These are phyloP conservation scores for Ustilago esculenta DNA, from an alignment of 1,284 basidiomycete genomes.

Conservation along the genomic window DNA sequence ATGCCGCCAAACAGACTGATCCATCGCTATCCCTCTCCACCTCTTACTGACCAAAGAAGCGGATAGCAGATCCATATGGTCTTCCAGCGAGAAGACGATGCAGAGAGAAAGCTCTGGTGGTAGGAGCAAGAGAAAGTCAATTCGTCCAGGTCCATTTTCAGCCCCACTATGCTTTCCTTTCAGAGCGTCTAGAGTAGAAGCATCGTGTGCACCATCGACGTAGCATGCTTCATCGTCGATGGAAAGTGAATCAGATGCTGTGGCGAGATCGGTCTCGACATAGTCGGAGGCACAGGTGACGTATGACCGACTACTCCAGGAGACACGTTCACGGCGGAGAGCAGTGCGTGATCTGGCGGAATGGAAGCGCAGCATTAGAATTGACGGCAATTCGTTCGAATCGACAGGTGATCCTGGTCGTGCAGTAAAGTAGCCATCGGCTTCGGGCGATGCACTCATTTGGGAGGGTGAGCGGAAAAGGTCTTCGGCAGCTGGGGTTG, in stretches of 20 bases:
- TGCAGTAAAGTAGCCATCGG: conserved; percentile 37
- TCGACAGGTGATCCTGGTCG: conserved; percentile 26
- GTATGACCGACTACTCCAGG: conserved; percentile 16
- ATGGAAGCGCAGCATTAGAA: conserved; percentile 7
- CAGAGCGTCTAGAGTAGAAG: background rate
- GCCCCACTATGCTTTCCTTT: background rate
- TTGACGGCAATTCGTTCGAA: background rate
- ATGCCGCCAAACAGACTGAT: conserved; percentile 42
- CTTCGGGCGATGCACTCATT: conserved; percentile 20
- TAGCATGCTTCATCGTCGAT: conserved; percentile 27
- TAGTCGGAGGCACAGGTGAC: conserved; percentile 8
- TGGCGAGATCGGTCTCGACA: conserved; percentile 17
- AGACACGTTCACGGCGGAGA: conserved; percentile 16
- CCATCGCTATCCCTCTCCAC: conserved; percentile 40
- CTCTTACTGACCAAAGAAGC: conserved; percentile 24
- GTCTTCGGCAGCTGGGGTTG: conserved; percentile 18
- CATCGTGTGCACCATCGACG: conserved; percentile 17
- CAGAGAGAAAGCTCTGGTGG: conserved; percentile 50
- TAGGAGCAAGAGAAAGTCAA: conserved; percentile 44
- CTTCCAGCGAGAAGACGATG: conserved; percentile 32
- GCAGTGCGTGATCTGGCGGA: conserved; percentile 13
- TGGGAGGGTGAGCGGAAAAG: conserved; percentile 26
- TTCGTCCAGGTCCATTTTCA: background rate
- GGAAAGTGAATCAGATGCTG: background rate
- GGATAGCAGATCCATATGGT: conserved; percentile 30